phyloP scores from a whole-genome alignment of 192 early-diverging fungal species.

The Coemansia sp. region DNA sequence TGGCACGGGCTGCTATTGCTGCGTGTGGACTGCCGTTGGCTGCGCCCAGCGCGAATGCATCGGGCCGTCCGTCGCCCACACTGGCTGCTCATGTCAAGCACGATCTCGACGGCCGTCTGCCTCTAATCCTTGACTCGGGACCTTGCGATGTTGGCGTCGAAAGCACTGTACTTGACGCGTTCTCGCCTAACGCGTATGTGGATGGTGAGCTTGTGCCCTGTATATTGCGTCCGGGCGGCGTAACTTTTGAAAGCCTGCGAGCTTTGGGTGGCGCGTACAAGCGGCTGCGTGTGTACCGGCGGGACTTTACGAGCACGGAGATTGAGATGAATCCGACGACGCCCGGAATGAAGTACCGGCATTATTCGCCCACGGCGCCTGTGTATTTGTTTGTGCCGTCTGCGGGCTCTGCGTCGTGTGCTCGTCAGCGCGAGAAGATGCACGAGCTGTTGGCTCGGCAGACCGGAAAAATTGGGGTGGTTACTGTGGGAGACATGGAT shows the following conservation, averaged over 20 bases:
- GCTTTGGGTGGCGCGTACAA: constrained; percentile 62
- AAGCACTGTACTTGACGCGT: constrained; percentile 87
- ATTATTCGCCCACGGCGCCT: constrained; percentile 90
- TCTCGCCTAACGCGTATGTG: constrained; percentile 19
- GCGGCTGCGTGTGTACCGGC: constrained; percentile 71
- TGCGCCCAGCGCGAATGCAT: constrained; percentile 97
- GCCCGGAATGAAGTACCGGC: constrained; percentile 99
- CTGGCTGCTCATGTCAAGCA: constrained; percentile 81
- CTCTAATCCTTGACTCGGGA: constrained; percentile 89
- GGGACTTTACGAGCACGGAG: constrained; percentile 67
- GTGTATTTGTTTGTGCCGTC: constrained; percentile 69
- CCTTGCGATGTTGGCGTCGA: constrained; percentile 89
- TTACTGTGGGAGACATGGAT: constrained; percentile 17
- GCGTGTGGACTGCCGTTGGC: constrained; percentile 85
- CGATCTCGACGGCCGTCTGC: constrained; percentile 77
- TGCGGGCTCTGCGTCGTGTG: constrained; percentile 8
- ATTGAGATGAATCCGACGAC: constrained; percentile 85
- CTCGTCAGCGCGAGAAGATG: constrained; percentile 10
- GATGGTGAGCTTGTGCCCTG: constrained; percentile 57
- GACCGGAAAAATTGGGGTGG: constrained; percentile 13
- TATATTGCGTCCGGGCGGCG: constrained; percentile 90
- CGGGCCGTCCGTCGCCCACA: constrained; percentile 93
- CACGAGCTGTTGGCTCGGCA: constrained; percentile 13
- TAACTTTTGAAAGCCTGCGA: constrained; percentile 77
- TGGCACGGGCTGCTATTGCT: constrained; percentile 86